Evolutionary conservation across 2,329 filamentous ascomycete genomes (phyloP).

Genomic region (Alternaria sp.): DNA sequence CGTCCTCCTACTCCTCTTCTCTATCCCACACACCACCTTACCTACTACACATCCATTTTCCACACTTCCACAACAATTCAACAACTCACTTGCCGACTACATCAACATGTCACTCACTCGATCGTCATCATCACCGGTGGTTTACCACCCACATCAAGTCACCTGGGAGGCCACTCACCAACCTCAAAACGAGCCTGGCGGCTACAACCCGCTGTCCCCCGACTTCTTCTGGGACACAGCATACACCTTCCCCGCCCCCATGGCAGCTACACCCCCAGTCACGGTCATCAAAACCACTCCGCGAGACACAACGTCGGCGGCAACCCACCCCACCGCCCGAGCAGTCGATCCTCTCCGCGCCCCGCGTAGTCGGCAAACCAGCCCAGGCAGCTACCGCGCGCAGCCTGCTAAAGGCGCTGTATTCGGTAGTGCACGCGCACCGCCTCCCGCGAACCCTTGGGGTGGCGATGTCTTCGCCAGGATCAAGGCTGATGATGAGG

Average conservation of each 20-base stretch:
- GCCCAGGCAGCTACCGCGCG: background rate
- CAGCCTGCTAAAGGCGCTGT: background rate
- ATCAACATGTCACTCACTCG: background rate
- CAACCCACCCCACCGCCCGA: background rate
- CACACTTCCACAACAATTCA: background rate
- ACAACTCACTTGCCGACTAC: background rate
- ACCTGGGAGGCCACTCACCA: too few species aligned
- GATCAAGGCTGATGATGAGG: background rate
- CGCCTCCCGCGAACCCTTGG: background rate
- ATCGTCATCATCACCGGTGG: background rate
- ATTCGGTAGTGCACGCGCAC: background rate
- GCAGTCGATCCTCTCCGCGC: background rate
- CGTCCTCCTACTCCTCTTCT: rapidly evolving
- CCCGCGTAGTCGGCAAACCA: background rate
- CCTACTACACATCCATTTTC: background rate
- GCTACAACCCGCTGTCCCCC: background rate
- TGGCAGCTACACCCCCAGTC: background rate
- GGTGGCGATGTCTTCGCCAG: background rate
- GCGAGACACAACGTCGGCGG: background rate
- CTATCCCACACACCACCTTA: background rate
- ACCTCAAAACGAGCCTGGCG: background rate
- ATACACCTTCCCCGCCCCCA: background rate
- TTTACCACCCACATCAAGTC: background rate
- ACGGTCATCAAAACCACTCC: background rate
- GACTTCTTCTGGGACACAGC: background rate